Percentiles rank a stretch among this genome's conserved stretches.
Evolutionary conservation across 148 eudicot genomes (phyloP).

Genomic region (Euryodendron excelsum): DNA sequence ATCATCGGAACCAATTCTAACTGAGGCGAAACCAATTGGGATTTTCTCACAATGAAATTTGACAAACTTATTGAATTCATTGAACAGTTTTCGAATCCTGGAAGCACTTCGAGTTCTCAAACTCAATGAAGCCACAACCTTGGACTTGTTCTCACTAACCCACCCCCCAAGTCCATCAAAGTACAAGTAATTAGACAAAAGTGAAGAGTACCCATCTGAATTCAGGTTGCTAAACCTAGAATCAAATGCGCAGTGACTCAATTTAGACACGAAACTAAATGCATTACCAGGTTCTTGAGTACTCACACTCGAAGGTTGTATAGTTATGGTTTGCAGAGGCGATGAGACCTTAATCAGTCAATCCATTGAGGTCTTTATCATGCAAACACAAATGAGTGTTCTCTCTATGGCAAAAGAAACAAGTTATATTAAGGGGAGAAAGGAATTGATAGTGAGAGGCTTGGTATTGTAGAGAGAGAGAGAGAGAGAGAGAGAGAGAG

Average conservation of each 20-base stretch:
- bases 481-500: neutral
- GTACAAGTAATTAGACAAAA: constrained; percentile 35
- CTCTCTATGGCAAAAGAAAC: neutral
- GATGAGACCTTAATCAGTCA: constrained; percentile 7
- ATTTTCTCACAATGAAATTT: constrained; percentile 74
- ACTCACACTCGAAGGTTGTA: constrained; percentile 52
- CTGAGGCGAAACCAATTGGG: constrained; percentile 77
- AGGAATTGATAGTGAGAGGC: neutral
- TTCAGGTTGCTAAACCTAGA: constrained; percentile 23
- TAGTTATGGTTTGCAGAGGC: constrained; percentile 9
- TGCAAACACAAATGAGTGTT: neutral
- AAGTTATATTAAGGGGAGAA: neutral
- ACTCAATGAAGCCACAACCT: constrained; percentile 48
- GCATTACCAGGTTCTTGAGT: constrained; percentile 51
- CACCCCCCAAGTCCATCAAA: constrained; percentile 35
- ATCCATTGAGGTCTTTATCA: neutral
- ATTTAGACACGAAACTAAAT: constrained; percentile 36
- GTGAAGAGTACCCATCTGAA: constrained; percentile 42
- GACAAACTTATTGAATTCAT: constrained; percentile 65
- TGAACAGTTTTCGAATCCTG: constrained; percentile 37
- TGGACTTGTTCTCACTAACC: constrained; percentile 32
- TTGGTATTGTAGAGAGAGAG: constrained; percentile 6
- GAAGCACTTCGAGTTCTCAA: constrained; percentile 40
- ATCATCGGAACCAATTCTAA: constrained; percentile 42
- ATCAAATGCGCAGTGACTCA: constrained; percentile 44